Evolutionary conservation across 2,329 filamentous ascomycete genomes (phyloP).

Genomic region (Chalara sp.): DNA sequence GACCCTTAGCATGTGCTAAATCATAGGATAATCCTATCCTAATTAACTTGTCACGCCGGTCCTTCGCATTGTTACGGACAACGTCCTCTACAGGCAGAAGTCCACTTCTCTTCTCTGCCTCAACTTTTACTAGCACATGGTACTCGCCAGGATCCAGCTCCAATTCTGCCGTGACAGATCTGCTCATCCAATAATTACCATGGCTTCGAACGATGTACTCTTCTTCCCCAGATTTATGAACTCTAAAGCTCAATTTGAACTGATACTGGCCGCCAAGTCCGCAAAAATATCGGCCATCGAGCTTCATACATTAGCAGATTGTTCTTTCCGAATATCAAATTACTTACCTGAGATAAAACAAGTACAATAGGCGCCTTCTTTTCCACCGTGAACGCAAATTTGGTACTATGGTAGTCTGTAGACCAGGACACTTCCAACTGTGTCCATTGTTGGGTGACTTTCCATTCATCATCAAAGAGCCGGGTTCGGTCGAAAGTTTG

Average conservation of each 20-base stretch:
- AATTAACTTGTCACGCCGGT: slow-evolving; percentile 46
- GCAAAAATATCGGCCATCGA: slow-evolving; percentile 56
- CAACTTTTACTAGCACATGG: slow-evolving; percentile 48
- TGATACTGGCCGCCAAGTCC: slow-evolving; percentile 53
- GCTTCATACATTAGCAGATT: slow-evolving; percentile 28
- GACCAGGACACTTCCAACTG: slow-evolving; percentile 55
- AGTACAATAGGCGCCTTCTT: slow-evolving; percentile 46
- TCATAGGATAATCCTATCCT: slow-evolving; percentile 55
- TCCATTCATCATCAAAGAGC: slow-evolving; percentile 54
- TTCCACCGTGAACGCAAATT: slow-evolving; percentile 51
- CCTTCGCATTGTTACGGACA: slow-evolving; percentile 27
- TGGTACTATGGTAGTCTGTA: slow-evolving; percentile 50
- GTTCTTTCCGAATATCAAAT: slow-evolving; percentile 18
- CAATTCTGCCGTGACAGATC: slow-evolving; percentile 53
- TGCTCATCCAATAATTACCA: slow-evolving; percentile 44
- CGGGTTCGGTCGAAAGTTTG: slow-evolving; percentile 53
- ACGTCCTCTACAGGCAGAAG: slow-evolving; percentile 38
- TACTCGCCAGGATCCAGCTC: slow-evolving; percentile 50
- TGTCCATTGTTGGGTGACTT: slow-evolving; percentile 53
- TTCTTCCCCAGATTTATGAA: slow-evolving; percentile 45
- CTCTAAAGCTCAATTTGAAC: slow-evolving; percentile 38
- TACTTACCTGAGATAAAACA: slow-evolving; percentile 51
- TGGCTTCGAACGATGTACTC: slow-evolving; percentile 54
- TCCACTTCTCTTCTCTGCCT: slow-evolving; percentile 37
- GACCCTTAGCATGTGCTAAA: slow-evolving; percentile 52